Percentiles rank a stretch among this genome's conserved stretches.
phyloP scores from a whole-genome alignment of 2,329 filamentous ascomycete species.

The Biscogniauxia marginata region DNA sequence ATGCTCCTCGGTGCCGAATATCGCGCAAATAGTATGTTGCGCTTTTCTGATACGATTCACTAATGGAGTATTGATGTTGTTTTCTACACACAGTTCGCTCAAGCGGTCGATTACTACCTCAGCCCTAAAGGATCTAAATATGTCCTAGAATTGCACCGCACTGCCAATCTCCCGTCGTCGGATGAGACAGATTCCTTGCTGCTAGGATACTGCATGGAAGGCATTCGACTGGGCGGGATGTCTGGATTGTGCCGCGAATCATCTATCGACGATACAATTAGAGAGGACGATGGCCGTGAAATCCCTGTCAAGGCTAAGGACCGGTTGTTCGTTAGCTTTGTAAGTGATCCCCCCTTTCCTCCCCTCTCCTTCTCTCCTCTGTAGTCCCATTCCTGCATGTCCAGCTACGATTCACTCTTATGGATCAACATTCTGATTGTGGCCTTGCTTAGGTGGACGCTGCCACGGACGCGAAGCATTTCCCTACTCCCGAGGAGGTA shows the following conservation, averaged over 20 bases:
- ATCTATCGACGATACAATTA: conserved; percentile 42
- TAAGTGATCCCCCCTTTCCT: conserved; percentile 31
- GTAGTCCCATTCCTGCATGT: background rate
- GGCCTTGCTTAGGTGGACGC: conserved; percentile 39
- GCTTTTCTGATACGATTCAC: background rate
- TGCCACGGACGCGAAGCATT: conserved; percentile 55
- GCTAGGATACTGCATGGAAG: conserved; percentile 70
- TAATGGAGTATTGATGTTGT: background rate
- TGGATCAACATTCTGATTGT: background rate
- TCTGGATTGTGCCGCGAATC: conserved; percentile 61
- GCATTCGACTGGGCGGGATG: conserved; percentile 64
- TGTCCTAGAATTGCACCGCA: conserved; percentile 57
- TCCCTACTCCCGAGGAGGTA: conserved; percentile 61
- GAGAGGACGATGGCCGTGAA: conserved; percentile 51
- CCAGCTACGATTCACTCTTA: background rate
- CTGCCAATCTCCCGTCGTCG: conserved; percentile 54
- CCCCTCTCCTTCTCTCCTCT: background rate
- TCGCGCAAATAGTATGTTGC: conserved; percentile 61
- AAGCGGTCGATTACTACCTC: conserved; percentile 72
- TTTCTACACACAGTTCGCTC: conserved; percentile 57
- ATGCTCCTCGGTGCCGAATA: conserved; percentile 66
- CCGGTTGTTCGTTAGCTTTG: conserved; percentile 63
- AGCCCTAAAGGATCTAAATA: conserved; percentile 54
- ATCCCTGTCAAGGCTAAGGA: conserved; percentile 55
- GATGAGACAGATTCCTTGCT: conserved; percentile 62